A percentile compares a stretch with the other conserved stretches of the same genome.
These are phyloP conservation scores for Dioscorea cayenensis DNA, from an alignment of 116 monocot species.

Conservation along the genomic window DNA sequence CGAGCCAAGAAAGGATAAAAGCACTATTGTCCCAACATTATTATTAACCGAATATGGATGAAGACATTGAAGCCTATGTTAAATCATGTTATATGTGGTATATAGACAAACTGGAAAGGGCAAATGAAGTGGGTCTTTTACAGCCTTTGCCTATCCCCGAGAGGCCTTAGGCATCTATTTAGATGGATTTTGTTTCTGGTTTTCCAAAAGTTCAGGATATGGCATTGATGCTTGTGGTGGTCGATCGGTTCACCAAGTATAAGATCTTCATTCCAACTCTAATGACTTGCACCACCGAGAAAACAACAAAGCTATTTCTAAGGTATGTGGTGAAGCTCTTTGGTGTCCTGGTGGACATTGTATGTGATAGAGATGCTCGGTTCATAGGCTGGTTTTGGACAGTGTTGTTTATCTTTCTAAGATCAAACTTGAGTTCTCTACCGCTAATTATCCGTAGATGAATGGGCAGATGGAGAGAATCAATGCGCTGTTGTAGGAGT, in stretches of 20 bases:
- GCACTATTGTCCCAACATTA: not conserved
- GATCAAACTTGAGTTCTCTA: slow-evolving; percentile 3
- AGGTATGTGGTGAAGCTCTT: slow-evolving; percentile 9
- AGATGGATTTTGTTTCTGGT: not conserved
- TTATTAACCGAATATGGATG: slow-evolving; percentile 1
- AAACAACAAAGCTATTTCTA: not conserved
- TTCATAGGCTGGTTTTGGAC: slow-evolving; percentile 3
- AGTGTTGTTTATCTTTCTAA: not conserved
- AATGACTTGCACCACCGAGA: not conserved
- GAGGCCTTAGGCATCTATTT: not conserved
- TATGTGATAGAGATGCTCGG: slow-evolving; percentile 1
- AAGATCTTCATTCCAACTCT: not conserved
- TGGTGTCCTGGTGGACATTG: slow-evolving; percentile 3
- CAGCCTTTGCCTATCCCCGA: not conserved
- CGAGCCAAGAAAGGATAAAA: not conserved
- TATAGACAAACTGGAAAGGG: not conserved
- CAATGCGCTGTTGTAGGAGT: slow-evolving; percentile 4
- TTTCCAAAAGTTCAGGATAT: not conserved
- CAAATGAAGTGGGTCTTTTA: not conserved
- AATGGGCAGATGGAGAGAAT: slow-evolving; percentile 5
- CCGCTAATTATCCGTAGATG: slow-evolving; percentile 10
- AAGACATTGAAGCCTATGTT: not conserved
- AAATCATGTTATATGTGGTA: not conserved
- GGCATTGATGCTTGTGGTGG: slow-evolving; percentile 4
- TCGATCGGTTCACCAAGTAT: slow-evolving; percentile 8